A percentile compares a stretch with the other conserved stretches of the same genome.
Evolutionary conservation across 2,329 filamentous ascomycete genomes (phyloP).

Genomic region (Coleophoma cylindrospora): DNA sequence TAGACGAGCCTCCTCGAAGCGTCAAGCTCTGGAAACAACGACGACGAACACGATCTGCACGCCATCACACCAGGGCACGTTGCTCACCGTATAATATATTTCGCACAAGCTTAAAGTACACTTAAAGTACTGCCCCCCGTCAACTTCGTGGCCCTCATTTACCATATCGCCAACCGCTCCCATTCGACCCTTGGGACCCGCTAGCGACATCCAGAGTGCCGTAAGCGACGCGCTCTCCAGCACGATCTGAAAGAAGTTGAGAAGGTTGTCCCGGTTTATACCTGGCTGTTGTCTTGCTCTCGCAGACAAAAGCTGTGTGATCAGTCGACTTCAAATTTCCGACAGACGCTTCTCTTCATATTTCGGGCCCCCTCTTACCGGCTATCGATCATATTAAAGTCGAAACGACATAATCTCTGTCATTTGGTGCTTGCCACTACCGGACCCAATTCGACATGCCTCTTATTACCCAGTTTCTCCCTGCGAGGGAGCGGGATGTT

Average conservation of each 20-base stretch:
- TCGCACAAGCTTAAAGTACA: background rate
- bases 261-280: too few relatives aligned
- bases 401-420: constrained; percentile 1
- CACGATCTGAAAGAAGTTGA: too few relatives aligned
- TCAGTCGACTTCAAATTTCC: background rate
- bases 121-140: background rate
- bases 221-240: too few relatives aligned
- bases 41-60: background rate
- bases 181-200: background rate
- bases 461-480: constrained; percentile 18
- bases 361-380: background rate
- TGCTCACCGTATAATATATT: background rate
- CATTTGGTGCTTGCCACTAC: background rate
- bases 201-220: too few relatives aligned
- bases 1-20: too few relatives aligned
- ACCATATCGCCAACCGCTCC: background rate
- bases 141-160: background rate
- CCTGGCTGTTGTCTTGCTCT: too few relatives aligned
- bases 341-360: background rate
- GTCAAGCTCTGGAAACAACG: background rate
- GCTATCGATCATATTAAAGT: constrained; percentile 1
- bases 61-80: background rate
- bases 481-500: constrained; percentile 10
- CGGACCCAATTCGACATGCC: constrained; percentile 10
- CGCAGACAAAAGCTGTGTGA: background rate